These are phyloP conservation scores for Coemansia sp. DNA, from an alignment of 192 early-diverging fungal genomes.

Conservation along the genomic window DNA sequence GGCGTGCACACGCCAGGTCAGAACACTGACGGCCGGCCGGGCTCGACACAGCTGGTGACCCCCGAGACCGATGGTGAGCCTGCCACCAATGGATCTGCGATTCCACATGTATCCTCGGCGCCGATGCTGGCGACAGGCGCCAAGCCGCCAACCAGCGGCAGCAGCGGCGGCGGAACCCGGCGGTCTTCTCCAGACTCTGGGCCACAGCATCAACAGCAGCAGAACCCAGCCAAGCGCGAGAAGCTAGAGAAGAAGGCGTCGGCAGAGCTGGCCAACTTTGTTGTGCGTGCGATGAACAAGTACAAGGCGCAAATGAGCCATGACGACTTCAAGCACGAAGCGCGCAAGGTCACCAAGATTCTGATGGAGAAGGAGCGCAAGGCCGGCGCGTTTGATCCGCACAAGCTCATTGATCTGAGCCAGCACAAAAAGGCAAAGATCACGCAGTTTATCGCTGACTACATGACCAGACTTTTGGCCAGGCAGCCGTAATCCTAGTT, in stretches of 20 bases:
- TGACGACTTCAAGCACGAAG: slow-evolving; percentile 53
- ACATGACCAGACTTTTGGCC: slow-evolving; percentile 22
- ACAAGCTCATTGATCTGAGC: slow-evolving; percentile 43
- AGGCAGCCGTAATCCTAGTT: too few relatives aligned
- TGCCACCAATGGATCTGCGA: neutral
- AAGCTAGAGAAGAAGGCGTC: slow-evolving; percentile 44
- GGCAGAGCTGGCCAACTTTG: slow-evolving; percentile 48
- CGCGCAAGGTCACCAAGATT: slow-evolving; percentile 52
- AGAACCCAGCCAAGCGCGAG: slow-evolving; percentile 29
- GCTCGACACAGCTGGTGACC: slow-evolving; percentile 25
- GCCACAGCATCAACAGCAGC: neutral
- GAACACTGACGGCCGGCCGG: neutral
- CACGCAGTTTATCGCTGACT: slow-evolving; percentile 48
- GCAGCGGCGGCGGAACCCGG: slow-evolving; percentile 3
- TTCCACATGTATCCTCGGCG: neutral
- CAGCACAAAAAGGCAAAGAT: slow-evolving; percentile 51
- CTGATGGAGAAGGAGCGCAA: slow-evolving; percentile 56
- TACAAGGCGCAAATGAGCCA: slow-evolving; percentile 46
- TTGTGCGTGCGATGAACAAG: slow-evolving; percentile 43
- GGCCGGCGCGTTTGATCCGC: slow-evolving; percentile 33
- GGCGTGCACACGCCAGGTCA: slow-evolving; percentile 10
- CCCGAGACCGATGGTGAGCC: slow-evolving; percentile 45
- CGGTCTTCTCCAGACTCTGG: slow-evolving; percentile 12
- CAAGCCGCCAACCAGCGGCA: neutral
- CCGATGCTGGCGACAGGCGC: neutral